These are phyloP conservation scores for Spatholobus suberectus DNA, from an alignment of 306 rosid genomes.

Conservation along the genomic window DNA sequence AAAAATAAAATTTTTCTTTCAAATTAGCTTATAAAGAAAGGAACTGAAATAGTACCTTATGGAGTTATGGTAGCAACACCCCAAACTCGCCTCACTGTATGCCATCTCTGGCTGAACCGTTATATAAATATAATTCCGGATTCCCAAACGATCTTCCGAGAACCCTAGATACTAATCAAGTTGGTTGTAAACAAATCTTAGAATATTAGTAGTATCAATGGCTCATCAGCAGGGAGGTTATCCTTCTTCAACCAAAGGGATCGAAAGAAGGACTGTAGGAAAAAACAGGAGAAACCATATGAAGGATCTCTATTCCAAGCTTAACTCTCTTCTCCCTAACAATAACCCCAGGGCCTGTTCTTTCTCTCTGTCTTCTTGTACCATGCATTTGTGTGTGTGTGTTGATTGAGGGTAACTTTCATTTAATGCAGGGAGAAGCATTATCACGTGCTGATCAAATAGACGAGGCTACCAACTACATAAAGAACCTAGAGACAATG, in stretches of 20 bases:
- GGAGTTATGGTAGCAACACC: too few relatives aligned
- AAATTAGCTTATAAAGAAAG: too few relatives aligned
- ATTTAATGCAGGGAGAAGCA: slow-evolving; percentile 45
- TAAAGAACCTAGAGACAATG: slow-evolving; percentile 57
- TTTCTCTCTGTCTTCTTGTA: neutral
- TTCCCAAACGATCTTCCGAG: neutral
- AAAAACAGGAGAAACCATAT: slow-evolving; percentile 74
- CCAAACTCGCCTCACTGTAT: too few relatives aligned
- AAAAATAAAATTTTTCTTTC: too few relatives aligned
- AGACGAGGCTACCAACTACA: slow-evolving; percentile 64
- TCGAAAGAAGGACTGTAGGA: slow-evolving; percentile 69
- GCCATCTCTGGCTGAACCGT: too few relatives aligned
- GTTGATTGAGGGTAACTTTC: neutral
- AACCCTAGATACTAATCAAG: neutral
- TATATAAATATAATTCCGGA: too few relatives aligned
- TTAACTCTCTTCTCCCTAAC: slow-evolving; percentile 67
- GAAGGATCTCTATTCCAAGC: slow-evolving; percentile 69
- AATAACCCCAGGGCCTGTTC: slow-evolving; percentile 30
- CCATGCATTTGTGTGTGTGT: too few relatives aligned
- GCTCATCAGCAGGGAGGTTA: slow-evolving; percentile 31
- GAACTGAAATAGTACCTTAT: too few relatives aligned
- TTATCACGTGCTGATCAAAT: slow-evolving; percentile 58
- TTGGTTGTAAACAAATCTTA: neutral
- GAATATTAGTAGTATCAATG: neutral
- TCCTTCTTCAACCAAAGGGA: slow-evolving; percentile 44